phyloP scores from a whole-genome alignment of 192 early-diverging fungal genomes.

The Chytriomyces sp. region DNA sequence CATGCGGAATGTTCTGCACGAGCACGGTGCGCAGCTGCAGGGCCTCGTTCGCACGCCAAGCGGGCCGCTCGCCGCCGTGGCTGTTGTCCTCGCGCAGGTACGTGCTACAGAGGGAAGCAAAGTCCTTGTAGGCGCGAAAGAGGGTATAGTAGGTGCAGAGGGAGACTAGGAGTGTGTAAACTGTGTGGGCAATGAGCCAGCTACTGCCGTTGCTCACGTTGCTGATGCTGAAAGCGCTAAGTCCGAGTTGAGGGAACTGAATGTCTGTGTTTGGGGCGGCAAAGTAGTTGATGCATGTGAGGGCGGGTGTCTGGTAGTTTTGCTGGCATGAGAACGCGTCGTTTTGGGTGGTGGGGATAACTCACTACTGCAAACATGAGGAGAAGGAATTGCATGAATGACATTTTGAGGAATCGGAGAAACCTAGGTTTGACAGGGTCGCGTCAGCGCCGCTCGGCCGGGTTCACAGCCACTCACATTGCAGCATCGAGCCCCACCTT shows the following conservation, averaged over 20 bases:
- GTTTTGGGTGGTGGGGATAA: too few species aligned
- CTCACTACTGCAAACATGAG: slow-evolving; percentile 31
- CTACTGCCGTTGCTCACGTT: slow-evolving; percentile 39
- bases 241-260: background rate
- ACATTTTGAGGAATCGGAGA: slow-evolving; percentile 49
- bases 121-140: slow-evolving; percentile 42
- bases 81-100: slow-evolving; percentile 37
- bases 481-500: slow-evolving; percentile 56
- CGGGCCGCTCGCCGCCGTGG: slow-evolving; percentile 21
- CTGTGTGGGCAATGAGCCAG: slow-evolving; percentile 40
- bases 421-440: slow-evolving; percentile 28
- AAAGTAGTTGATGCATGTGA: slow-evolving; percentile 51
- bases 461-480: slow-evolving; percentile 29
- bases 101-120: slow-evolving; percentile 24
- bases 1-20: slow-evolving; percentile 49
- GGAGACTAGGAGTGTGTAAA: slow-evolving; percentile 46
- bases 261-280: slow-evolving; percentile 1
- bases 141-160: slow-evolving; percentile 37
- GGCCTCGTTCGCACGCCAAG: slow-evolving; percentile 44
- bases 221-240: slow-evolving; percentile 25
- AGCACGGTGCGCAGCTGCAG: slow-evolving; percentile 53
- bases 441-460: background rate
- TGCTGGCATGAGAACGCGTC: background rate
- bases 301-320: slow-evolving; percentile 28
- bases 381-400: slow-evolving; percentile 26